phyloP scores from a whole-genome alignment of 164 flowering plant species.

The Stephania japonica region DNA sequence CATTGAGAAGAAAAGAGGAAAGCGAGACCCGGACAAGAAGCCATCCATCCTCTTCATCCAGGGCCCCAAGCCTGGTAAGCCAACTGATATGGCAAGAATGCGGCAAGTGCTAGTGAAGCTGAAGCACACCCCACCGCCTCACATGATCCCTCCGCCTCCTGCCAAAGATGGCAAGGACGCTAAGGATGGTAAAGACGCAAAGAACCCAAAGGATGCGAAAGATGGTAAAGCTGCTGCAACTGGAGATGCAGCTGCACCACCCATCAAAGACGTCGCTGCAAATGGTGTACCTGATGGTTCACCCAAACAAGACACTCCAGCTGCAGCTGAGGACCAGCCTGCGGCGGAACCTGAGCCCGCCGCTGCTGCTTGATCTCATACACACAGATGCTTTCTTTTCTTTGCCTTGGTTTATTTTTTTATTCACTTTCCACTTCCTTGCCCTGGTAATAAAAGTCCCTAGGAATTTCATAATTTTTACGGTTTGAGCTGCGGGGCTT shows the following conservation, averaged over 20 bases:
- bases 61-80: constrained; percentile 95
- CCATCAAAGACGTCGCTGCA: constrained; percentile 25
- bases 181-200: constrained; percentile 39
- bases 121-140: constrained; percentile 87
- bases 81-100: constrained; percentile 86
- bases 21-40: constrained; percentile 83
- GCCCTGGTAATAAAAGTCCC: background rate
- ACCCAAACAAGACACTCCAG: constrained; percentile 29
- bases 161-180: constrained; percentile 19
- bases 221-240: constrained; percentile 32
- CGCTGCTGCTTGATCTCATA: constrained; percentile 24
- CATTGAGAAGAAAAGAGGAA: constrained; percentile 76
- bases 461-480: background rate
- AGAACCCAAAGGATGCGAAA: too few species aligned
- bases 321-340: constrained; percentile 27
- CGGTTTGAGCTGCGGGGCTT: background rate
- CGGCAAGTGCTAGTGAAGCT: constrained; percentile 77
- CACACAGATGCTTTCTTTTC: constrained; percentile 3
- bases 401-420: background rate
- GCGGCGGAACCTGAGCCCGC: constrained; percentile 32
- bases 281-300: constrained; percentile 27
- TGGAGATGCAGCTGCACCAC: constrained; percentile 25
- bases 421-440: constrained; percentile 3
- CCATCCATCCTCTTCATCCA: constrained; percentile 71
- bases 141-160: constrained; percentile 83